A percentile compares a stretch with the other conserved stretches of the same genome.
phyloP scores from a whole-genome alignment of 768 basidiomycete species.

The Dacryopinax primogenitus region DNA sequence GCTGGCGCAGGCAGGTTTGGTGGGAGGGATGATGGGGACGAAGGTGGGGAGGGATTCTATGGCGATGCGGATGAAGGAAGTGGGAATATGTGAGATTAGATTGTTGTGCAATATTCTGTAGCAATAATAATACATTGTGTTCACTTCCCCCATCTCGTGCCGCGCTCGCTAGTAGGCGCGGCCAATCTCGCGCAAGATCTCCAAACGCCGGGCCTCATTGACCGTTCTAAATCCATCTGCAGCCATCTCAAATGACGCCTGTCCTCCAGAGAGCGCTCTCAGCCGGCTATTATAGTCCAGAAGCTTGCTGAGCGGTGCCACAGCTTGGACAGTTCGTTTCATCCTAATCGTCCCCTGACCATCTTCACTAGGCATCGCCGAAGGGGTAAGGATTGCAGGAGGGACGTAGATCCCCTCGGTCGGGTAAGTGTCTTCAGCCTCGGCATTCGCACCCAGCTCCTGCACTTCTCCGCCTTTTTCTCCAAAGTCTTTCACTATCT shows the following conservation, averaged over 20 bases:
- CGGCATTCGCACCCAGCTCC: constrained; percentile 30
- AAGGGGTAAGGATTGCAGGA: constrained; percentile 63
- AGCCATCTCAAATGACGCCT: constrained; percentile 67
- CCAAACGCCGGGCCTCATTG: constrained; percentile 44
- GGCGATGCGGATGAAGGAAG: constrained; percentile 69
- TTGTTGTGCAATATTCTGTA: background rate
- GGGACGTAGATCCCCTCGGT: constrained; percentile 64
- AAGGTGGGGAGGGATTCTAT: constrained; percentile 34
- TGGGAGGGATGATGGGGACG: background rate
- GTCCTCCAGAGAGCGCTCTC: constrained; percentile 69
- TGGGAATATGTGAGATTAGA: constrained; percentile 25
- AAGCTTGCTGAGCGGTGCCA: constrained; percentile 69
- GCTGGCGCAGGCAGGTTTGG: constrained; percentile 34
- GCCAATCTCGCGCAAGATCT: constrained; percentile 70
- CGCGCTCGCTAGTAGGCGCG: constrained; percentile 34
- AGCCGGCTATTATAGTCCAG: constrained; percentile 67
- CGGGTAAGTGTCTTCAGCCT: constrained; percentile 35
- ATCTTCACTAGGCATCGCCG: constrained; percentile 27
- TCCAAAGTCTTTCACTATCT: constrained; percentile 70
- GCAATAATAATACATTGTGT: background rate
- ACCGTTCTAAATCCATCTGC: constrained; percentile 67
- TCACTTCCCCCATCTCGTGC: background rate
- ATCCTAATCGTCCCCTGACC: constrained; percentile 26
- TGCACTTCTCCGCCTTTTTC: constrained; percentile 70
- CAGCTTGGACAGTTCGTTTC: constrained; percentile 55